A percentile compares a stretch with the other conserved stretches of the same genome.
phyloP scores from a whole-genome alignment of 495 filamentous ascomycete genomes.

The Diplogelasinospora grovesii region DNA sequence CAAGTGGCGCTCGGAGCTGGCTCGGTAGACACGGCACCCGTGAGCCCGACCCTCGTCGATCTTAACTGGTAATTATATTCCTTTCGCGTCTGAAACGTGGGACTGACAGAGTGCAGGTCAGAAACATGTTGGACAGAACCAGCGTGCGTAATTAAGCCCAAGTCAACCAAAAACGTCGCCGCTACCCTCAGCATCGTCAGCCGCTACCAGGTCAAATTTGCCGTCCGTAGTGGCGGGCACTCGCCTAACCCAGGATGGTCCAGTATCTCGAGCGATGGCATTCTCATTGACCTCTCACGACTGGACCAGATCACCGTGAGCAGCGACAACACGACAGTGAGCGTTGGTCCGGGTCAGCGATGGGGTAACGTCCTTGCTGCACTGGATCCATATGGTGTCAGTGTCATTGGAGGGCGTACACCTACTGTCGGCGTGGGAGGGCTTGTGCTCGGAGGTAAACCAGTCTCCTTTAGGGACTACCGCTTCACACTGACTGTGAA shows the following conservation, averaged over 20 bases:
- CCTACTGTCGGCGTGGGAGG: slow-evolving; percentile 34
- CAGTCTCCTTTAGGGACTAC: no score
- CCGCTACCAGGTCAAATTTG: slow-evolving; percentile 20
- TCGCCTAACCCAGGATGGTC: slow-evolving; percentile 23
- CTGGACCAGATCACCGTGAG: slow-evolving; percentile 32
- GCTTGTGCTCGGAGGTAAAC: slow-evolving; percentile 28
- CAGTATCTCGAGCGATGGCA: slow-evolving; percentile 29
- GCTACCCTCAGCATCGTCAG: slow-evolving; percentile 12
- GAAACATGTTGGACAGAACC: slow-evolving; percentile 25
- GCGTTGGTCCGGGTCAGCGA: slow-evolving; percentile 31
- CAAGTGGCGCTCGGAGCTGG: no score
- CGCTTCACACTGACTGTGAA: no score
- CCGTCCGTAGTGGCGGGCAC: slow-evolving; percentile 42
- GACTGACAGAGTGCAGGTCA: no score
- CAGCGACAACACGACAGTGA: slow-evolving; percentile 20
- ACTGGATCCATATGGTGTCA: slow-evolving; percentile 19
- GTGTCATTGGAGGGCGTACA: slow-evolving; percentile 30
- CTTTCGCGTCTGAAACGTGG: no score
- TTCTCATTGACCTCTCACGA: slow-evolving; percentile 38
- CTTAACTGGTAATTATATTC: no score
- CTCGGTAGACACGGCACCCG: no score
- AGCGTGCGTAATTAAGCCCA: slow-evolving; percentile 28
- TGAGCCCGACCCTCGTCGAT: no score
- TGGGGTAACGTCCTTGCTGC: slow-evolving; percentile 35
- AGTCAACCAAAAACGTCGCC: slow-evolving; percentile 23